Evolutionary conservation across 768 basidiomycete genomes (phyloP).

Genomic region (Dentipellis fragilis): DNA sequence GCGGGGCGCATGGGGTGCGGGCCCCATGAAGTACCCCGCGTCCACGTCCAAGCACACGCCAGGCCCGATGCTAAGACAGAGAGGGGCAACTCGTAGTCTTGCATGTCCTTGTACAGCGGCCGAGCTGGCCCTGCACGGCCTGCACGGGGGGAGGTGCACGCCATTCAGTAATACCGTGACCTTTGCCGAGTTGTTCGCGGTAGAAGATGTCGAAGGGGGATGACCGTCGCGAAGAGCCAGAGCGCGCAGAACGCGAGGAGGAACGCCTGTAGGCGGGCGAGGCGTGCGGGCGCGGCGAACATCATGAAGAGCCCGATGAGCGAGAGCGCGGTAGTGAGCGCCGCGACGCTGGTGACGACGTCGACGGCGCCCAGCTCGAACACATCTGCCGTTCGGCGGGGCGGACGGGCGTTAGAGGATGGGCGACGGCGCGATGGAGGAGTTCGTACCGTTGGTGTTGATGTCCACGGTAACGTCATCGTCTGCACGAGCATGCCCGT

Average conservation of each 20-base stretch:
- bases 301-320: conserved; percentile 18
- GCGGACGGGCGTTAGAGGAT: conserved; percentile 6
- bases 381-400: conserved; percentile 16
- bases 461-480: conserved; percentile 39
- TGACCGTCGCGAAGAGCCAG: conserved; percentile 40
- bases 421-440: conserved; percentile 11
- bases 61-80: background rate
- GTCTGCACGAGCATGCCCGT: conserved; percentile 52
- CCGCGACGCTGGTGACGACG: conserved; percentile 14
- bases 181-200: conserved; percentile 32
- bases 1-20: conserved; percentile 34
- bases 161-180: conserved; percentile 31
- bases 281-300: conserved; percentile 16
- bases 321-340: conserved; percentile 23
- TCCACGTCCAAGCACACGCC: no score
- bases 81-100: conserved; percentile 31
- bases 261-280: conserved; percentile 25
- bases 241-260: conserved; percentile 31
- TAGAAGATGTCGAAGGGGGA: conserved; percentile 38
- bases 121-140: conserved; percentile 25
- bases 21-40: background rate
- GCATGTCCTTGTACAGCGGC: conserved; percentile 34
- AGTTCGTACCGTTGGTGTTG: conserved; percentile 10
- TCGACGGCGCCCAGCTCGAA: conserved; percentile 10
- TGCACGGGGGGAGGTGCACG: conserved; percentile 30